A percentile compares a stretch with the other conserved stretches of the same genome.
phyloP scores from a whole-genome alignment of 805 yeast genomes.

The Candida orba region DNA sequence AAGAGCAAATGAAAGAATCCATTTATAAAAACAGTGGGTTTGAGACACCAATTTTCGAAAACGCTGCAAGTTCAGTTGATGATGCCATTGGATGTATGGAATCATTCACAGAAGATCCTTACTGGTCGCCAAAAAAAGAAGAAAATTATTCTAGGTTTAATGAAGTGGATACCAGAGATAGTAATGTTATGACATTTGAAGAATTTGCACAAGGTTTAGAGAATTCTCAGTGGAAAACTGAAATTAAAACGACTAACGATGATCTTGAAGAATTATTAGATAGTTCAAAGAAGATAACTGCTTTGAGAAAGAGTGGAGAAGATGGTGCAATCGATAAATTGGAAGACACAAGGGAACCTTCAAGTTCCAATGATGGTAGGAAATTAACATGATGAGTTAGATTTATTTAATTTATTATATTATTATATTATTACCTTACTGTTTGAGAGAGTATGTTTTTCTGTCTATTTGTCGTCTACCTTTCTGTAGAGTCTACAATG shows the following conservation, averaged over 20 bases:
- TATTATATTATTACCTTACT: too few relatives aligned
- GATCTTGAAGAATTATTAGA: constrained; percentile 11
- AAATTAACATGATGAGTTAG: background rate
- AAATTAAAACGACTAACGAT: constrained; percentile 9
- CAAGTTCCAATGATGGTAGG: background rate
- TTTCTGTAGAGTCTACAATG: too few relatives aligned
- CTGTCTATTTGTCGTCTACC: too few relatives aligned
- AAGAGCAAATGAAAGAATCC: background rate
- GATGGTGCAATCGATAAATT: background rate
- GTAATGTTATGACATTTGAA: constrained; percentile 8
- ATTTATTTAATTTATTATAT: too few relatives aligned
- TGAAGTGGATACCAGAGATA: background rate
- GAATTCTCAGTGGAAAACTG: constrained; percentile 16
- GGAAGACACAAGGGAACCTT: background rate
- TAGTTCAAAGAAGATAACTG: background rate
- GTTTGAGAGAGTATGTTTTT: too few relatives aligned
- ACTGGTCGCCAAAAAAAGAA: constrained; percentile 15
- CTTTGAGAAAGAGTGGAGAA: background rate
- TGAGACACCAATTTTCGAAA: constrained; percentile 1
- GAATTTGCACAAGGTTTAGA: constrained; percentile 13
- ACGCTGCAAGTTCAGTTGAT: background rate
- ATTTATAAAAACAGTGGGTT: background rate
- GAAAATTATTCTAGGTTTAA: background rate
- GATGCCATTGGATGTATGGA: background rate
- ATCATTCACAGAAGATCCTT: constrained; percentile 5